These are phyloP conservation scores for Pseudocercospora eumusae DNA, from an alignment of 2,329 filamentous ascomycete genomes.

Conservation along the genomic window DNA sequence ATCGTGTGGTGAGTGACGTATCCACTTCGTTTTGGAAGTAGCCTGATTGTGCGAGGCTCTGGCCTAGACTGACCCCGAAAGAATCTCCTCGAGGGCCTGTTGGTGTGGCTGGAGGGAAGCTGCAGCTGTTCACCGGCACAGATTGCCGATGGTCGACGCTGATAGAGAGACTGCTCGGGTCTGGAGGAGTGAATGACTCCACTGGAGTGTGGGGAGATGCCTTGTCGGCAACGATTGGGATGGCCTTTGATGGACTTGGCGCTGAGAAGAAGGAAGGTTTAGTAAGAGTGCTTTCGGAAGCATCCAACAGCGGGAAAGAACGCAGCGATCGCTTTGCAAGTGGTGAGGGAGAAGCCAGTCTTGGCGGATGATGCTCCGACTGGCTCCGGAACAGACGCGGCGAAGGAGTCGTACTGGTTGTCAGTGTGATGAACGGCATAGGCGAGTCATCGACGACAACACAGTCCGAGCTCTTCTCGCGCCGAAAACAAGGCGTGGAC, in stretches of 20 bases:
- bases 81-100: constrained; percentile 64
- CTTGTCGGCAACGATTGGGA: constrained; percentile 26
- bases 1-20: constrained; percentile 69
- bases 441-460: constrained; percentile 31
- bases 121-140: constrained; percentile 44
- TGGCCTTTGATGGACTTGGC: constrained; percentile 20
- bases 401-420: constrained; percentile 38
- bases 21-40: constrained; percentile 75
- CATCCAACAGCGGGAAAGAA: constrained; percentile 32
- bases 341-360: constrained; percentile 43
- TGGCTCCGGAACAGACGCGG: constrained; percentile 44
- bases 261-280: constrained; percentile 32
- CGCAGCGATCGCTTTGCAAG: constrained; percentile 42
- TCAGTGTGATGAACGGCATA: constrained; percentile 41
- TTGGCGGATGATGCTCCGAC: constrained; percentile 43
- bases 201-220: constrained; percentile 66
- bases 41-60: constrained; percentile 56
- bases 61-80: constrained; percentile 59
- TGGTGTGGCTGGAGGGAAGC: constrained; percentile 76
- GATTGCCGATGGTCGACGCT: constrained; percentile 58
- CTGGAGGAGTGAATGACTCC: constrained; percentile 71
- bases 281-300: constrained; percentile 25
- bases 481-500: constrained; percentile 32
- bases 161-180: constrained; percentile 81
- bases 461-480: constrained; percentile 28